Base-by-base conservation (phyloP, 805 yeast genomes). In the Yarrowia keelungensis region DNA sequence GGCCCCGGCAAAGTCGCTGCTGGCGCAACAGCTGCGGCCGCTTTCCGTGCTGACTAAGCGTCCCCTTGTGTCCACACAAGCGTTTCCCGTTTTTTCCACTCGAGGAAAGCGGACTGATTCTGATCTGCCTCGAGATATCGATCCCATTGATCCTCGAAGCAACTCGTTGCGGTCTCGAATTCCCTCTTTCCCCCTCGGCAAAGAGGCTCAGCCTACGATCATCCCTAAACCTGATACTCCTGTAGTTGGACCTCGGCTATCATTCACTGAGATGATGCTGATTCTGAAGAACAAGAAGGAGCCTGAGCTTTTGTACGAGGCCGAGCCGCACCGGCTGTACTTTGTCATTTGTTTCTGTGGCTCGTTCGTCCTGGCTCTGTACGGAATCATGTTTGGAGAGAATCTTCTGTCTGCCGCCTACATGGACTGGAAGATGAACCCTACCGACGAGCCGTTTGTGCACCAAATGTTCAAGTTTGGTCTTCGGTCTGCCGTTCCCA, bases 141-240 rank as follows among this genome's bases (percentile, higher is more conserved):
- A 62, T 38, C 67, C 56, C 12, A 38, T 62, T 38, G 67, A 62
- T 38, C 67, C 67, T 14, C 67, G 67, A 22, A 47, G 56, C 56
- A 62, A 62, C 56, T 62, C 67, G 14, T 26, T 62, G 49, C 71
- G 74, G n/a, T 87, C 88, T 64, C 78, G 95, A 43, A 72, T 90
- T 1, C 95, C 95, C 4, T 79, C 81, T 61, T 86, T 89, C 71
- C 90, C 91, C 2, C 79, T 90, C 38, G 85, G 84, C 42, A 87
- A 86, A 71, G 92, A 87, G 70, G 80, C 82, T 12, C 83, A 85
- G 9, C 90, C 92, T 0, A 85, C 91, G 0, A 80, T 90, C 45
- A 79, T 90, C 45, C 95, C 95, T 11, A 82, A 89, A 69, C 90
- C 92, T 0, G 90, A 89, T 14, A 91, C 89, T 11, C 97, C 97